A percentile compares a stretch with the other conserved stretches of the same genome.
These are phyloP conservation scores for Pichia sp. DNA, from an alignment of 1,139 yeast species.

Conservation along the genomic window DNA sequence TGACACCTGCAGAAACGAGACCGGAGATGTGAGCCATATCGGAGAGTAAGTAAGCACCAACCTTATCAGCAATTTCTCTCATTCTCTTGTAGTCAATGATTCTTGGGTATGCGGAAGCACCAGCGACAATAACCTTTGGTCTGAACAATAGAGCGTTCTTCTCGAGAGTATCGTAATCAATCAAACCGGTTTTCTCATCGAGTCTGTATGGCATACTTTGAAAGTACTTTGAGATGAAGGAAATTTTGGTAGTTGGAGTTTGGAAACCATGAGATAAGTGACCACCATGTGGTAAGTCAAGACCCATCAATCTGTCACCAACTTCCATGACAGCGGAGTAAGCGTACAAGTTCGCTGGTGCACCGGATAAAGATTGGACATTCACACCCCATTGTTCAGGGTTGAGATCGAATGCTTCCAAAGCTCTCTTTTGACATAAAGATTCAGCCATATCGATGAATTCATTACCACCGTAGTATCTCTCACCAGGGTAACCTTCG, in stretches of 20 bases:
- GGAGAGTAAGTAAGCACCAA: slow-evolving; percentile 84
- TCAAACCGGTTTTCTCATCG: slow-evolving; percentile 75
- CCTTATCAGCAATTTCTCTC: slow-evolving; percentile 83
- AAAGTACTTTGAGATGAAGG: slow-evolving; percentile 86
- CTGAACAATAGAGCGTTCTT: slow-evolving; percentile 80
- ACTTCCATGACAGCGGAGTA: slow-evolving; percentile 88
- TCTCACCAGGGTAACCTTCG: slow-evolving; percentile 98
- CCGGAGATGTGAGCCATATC: slow-evolving; percentile 99
- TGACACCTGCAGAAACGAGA: slow-evolving; percentile 86
- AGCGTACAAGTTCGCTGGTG: slow-evolving; percentile 93
- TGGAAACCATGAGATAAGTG: slow-evolving; percentile 96
- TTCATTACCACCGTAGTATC: slow-evolving; percentile 97
- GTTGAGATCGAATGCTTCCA: slow-evolving; percentile 72
- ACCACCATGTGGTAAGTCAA: slow-evolving; percentile 96
- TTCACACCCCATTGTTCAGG: slow-evolving; percentile 91
- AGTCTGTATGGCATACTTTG: slow-evolving; percentile 97
- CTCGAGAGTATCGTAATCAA: slow-evolving; percentile 86
- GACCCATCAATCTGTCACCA: slow-evolving; percentile 93
- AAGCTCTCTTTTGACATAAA: slow-evolving; percentile 86
- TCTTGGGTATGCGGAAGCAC: slow-evolving; percentile 94
- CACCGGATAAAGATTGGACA: slow-evolving; percentile 90
- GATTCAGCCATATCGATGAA: slow-evolving; percentile 86
- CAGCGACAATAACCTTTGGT: slow-evolving; percentile 93
- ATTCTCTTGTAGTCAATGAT: slow-evolving; percentile 85
- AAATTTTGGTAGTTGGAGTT: slow-evolving; percentile 79